These are phyloP conservation scores for Umbilicus rupestris DNA, from an alignment of 164 flowering plant genomes.

Conservation along the genomic window DNA sequence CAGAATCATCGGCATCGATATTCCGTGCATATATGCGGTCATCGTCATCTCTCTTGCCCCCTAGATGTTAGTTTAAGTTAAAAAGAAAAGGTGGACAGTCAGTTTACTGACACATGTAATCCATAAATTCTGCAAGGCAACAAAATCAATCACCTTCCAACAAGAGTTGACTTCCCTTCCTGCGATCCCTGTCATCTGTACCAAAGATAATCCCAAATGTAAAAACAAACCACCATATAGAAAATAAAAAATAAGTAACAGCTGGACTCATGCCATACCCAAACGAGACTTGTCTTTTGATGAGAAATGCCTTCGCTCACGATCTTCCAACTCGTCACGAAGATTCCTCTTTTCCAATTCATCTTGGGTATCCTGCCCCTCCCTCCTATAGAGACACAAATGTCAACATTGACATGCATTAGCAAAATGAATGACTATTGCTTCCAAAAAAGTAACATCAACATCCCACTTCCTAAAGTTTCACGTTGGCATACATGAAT, in stretches of 20 bases:
- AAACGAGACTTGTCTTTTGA: slow-evolving; percentile 49
- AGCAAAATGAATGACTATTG: not conserved
- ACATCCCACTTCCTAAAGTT: not conserved
- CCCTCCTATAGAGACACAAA: slow-evolving; percentile 42
- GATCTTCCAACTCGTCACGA: slow-evolving; percentile 77
- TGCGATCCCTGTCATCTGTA: slow-evolving; percentile 90
- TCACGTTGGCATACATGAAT: not conserved
- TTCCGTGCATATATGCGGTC: slow-evolving; percentile 72
- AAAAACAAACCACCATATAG: slow-evolving; percentile 1
- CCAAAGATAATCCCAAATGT: slow-evolving; percentile 4
- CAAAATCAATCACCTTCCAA: slow-evolving; percentile 59
- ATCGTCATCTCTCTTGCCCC: slow-evolving; percentile 67
- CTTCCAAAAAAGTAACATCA: not conserved
- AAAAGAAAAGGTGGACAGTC: not conserved
- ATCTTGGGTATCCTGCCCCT: slow-evolving; percentile 91
- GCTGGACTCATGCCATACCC: slow-evolving; percentile 18
- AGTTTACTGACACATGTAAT: not conserved
- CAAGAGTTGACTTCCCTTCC: slow-evolving; percentile 62
- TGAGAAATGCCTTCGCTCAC: slow-evolving; percentile 83
- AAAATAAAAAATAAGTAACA: not conserved
- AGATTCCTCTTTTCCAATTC: slow-evolving; percentile 85
- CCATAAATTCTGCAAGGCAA: not conserved
- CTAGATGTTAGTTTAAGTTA: slow-evolving; percentile 25
- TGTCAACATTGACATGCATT: not conserved
- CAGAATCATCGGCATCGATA: slow-evolving; percentile 96